Evolutionary conservation across 768 basidiomycete species (phyloP), one percentile per base, ranked within the genome.

Genomic region (Piloderma croceum): DNA sequence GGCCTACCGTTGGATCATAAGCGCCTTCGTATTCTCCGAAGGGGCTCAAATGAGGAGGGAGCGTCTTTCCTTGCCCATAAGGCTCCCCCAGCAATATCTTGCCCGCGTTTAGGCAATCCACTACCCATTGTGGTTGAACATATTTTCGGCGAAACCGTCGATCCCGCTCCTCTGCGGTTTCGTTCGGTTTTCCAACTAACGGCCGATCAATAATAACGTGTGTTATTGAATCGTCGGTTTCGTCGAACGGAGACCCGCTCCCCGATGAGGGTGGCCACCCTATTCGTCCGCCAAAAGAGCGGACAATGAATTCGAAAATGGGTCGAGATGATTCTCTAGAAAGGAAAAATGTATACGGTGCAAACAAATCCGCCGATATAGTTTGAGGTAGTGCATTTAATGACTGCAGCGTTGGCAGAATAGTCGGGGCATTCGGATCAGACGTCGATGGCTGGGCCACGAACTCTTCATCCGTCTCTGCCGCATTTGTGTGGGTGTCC

Each of bases 51-150:
- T 99, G 96, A 20, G 96, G 92, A 3, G 96, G 96, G 23, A 97
- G 76, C 2, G 77, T 75, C 48, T 78, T 77, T 3, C 92, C 96
- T 54, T 91, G 92, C 18, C 69, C 73, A 57, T 98, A 98, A 20
- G 74, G 71, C 45, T 87, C 92, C 52, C 92, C 88, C 1, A 90
- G 73, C 21, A 97, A 71, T 43, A 94, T 74, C 59, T 76, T 87
- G 7, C 83, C 81, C 6, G 79, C 75, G 59, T 99, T 99, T 58
- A 96, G 81, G 60, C 88, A 96, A 59, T 99, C 96, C 24, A 90
- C 89, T 23, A 96, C 76, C 96, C 96, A 98, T 61, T 98, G 94
- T 9, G 96, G 96, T 61, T 98, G 96, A 13, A 98, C 75, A 60
- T 86, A 90, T 56, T 88, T 90, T 53, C 91, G 75, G 58, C 77